phyloP scores from a whole-genome alignment of 768 basidiomycete species.

The Leucosporidium scottii region DNA sequence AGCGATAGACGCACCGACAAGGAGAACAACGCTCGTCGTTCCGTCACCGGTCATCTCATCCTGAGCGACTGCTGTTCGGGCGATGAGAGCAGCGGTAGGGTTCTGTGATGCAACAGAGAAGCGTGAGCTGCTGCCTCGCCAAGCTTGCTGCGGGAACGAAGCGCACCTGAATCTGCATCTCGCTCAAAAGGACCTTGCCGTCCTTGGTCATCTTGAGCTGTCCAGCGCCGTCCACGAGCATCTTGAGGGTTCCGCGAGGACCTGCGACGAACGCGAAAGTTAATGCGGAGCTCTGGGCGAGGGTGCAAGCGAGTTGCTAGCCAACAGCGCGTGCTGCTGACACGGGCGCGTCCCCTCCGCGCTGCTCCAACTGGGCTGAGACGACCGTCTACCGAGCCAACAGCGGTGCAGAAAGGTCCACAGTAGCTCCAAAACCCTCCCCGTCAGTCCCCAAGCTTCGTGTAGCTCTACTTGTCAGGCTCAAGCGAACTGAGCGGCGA shows the following conservation, averaged over 20 bases:
- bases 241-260: constrained; percentile 94
- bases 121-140: not conserved
- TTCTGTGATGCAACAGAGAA: constrained; percentile 47
- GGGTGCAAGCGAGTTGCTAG: too few relatives aligned
- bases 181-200: constrained; percentile 93
- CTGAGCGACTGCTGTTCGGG: constrained; percentile 94
- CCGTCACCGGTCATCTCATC: constrained; percentile 99
- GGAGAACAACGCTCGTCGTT: constrained; percentile 90
- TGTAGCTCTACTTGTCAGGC: not conserved
- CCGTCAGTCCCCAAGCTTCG: not conserved
- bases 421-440: not conserved
- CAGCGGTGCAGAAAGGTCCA: not conserved
- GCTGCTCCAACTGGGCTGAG: not conserved
- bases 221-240: constrained; percentile 97
- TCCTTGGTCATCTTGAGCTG: constrained; percentile 99
- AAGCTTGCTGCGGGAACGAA: not conserved
- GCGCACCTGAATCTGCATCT: constrained; percentile 82
- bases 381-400: not conserved
- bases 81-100: constrained; percentile 98
- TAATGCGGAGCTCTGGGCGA: not conserved
- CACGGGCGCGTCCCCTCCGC: not conserved
- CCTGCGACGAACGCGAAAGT: constrained; percentile 48
- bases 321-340: not conserved
- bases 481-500: not conserved
- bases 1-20: constrained; percentile 64